Evolutionary conservation across 1,284 basidiomycete genomes (phyloP).

Genomic region (Earliella scabrosa): DNA sequence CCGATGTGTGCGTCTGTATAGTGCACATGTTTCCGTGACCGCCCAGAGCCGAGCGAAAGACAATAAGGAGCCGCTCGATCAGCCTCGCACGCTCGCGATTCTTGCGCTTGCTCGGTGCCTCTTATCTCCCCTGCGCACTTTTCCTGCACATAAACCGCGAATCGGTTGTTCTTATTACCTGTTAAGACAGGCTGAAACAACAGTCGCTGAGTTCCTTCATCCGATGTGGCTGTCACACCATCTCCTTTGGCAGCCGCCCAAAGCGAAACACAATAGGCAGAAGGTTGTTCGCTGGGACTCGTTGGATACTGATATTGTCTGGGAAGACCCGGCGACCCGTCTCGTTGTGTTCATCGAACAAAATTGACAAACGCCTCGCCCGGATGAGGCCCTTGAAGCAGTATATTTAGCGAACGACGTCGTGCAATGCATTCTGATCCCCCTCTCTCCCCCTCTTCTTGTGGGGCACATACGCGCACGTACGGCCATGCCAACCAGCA

Average conservation of each 20-base stretch:
- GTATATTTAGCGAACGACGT: constrained; percentile 14
- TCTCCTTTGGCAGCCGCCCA: constrained; percentile 7
- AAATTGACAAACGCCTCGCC: not conserved
- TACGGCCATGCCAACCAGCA: constrained; percentile 45
- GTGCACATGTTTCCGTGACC: constrained; percentile 7
- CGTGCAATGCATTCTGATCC: not conserved
- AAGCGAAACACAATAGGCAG: constrained; percentile 22
- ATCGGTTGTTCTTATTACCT: not conserved
- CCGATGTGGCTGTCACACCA: constrained; percentile 4
- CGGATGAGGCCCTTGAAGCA: not conserved
- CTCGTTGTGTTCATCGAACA: not conserved
- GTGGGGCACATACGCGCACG: not conserved
- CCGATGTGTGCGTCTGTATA: not conserved
- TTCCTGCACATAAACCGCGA: constrained; percentile 2
- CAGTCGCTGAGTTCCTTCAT: constrained; percentile 13
- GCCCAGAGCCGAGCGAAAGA: constrained; percentile 15
- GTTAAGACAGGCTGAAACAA: not conserved
- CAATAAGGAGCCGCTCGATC: constrained; percentile 19
- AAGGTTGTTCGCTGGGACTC: constrained; percentile 5
- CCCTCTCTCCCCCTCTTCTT: not conserved
- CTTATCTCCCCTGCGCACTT: not conserved
- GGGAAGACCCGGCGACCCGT: constrained; percentile 8
- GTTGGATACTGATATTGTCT: constrained; percentile 20
- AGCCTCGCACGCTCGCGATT: constrained; percentile 7
- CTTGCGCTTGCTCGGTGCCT: not conserved